Conservation (phyloP, 495 filamentous ascomycete species). For the Physcia stellaris region DNA sequence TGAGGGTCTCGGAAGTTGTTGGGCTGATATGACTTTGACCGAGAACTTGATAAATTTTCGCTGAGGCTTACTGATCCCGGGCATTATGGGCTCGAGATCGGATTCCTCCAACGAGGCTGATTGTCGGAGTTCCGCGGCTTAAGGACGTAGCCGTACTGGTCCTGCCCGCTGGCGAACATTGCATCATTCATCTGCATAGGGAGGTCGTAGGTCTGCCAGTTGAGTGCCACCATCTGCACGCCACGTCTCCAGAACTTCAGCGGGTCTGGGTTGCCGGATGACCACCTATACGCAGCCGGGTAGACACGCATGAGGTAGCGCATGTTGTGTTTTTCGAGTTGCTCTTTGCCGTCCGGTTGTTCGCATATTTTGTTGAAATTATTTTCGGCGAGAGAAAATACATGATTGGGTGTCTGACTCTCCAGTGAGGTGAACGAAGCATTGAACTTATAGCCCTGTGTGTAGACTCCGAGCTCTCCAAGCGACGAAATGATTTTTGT, state of each 20-base stretch:
- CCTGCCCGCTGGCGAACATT: constrained; percentile 90
- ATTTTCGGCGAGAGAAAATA: constrained; percentile 83
- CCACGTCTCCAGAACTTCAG: constrained; percentile 85
- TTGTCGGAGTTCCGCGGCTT: constrained; percentile 72
- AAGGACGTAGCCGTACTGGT: constrained; percentile 80
- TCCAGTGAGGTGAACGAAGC: constrained; percentile 61
- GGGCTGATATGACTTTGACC: constrained; percentile 82
- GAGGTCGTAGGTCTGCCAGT: constrained; percentile 96
- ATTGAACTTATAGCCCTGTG: constrained; percentile 70
- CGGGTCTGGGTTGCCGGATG: constrained; percentile 86
- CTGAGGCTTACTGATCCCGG: constrained; percentile 40
- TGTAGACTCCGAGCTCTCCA: constrained; percentile 80
- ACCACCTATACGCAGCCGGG: constrained; percentile 62
- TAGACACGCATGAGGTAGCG: constrained; percentile 89
- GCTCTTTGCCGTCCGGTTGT: constrained; percentile 51
- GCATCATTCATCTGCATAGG: constrained; percentile 92
- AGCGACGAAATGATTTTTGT: constrained; percentile 79
- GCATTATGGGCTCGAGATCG: constrained; percentile 9
- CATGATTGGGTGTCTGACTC: constrained; percentile 75
- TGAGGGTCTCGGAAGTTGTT: constrained; percentile 77
- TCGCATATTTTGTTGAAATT: constrained; percentile 68
- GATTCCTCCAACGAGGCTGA: constrained; percentile 21
- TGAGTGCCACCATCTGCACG: constrained; percentile 91
- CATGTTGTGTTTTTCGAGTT: constrained; percentile 80
- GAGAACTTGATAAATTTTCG: constrained; percentile 70